Evolutionary conservation across 2,329 filamentous ascomycete genomes (phyloP).

Genomic region (Xylaria arbuscula): DNA sequence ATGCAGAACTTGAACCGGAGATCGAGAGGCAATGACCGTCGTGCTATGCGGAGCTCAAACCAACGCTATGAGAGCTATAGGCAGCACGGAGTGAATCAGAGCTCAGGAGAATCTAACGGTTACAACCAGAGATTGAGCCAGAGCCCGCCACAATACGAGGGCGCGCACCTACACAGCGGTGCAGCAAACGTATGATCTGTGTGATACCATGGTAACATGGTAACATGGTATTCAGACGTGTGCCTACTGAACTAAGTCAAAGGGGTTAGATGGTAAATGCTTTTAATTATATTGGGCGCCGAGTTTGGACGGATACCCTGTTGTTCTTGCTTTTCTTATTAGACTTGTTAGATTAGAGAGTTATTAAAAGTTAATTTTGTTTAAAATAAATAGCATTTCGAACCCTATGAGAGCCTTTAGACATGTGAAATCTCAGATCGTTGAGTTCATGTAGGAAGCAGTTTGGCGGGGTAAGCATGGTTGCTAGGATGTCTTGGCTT

Average conservation of each 20-base stretch:
- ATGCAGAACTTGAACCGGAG: not conserved
- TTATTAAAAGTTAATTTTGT: too few relatives aligned
- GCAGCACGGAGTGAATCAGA: too few relatives aligned
- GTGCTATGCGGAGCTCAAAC: not conserved
- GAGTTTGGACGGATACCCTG: constrained; percentile 6
- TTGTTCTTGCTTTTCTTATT: not conserved
- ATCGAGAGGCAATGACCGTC: not conserved
- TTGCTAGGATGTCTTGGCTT: too few relatives aligned
- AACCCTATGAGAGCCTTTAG: not conserved
- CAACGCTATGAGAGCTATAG: not conserved
- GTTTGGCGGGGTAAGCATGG: constrained; percentile 3
- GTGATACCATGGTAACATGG: not conserved
- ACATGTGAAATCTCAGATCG: not conserved
- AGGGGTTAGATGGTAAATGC: not conserved
- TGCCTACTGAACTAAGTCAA: too few relatives aligned
- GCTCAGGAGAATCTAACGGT: too few relatives aligned
- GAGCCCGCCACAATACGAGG: not conserved
- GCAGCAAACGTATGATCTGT: not conserved
- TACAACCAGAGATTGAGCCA: not conserved
- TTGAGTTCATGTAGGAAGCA: not conserved
- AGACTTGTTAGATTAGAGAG: not conserved
- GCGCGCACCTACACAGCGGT: not conserved
- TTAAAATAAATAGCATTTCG: constrained; percentile 1
- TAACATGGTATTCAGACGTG: too few relatives aligned
- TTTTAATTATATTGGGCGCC: not conserved